Percentiles rank a stretch among this genome's conserved stretches.
Conservation (phyloP, 495 filamentous ascomycete genomes). For the Letharia columbiana region DNA sequence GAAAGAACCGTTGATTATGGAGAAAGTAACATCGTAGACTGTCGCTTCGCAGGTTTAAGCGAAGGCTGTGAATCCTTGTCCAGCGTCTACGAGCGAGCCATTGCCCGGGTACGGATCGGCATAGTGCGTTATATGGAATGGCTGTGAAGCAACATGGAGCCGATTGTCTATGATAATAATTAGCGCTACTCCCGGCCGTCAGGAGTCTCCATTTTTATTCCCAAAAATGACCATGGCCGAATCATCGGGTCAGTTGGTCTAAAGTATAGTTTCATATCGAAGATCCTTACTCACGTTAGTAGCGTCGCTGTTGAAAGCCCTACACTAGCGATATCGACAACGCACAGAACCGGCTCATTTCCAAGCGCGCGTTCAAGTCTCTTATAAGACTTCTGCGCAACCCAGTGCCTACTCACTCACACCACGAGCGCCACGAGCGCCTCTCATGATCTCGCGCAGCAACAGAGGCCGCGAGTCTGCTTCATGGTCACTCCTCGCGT, state of each 20-base stretch:
- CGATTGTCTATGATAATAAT: constrained; percentile 7
- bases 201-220: background rate
- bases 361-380: background rate
- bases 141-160: constrained; percentile 4
- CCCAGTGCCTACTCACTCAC: constrained; percentile 15
- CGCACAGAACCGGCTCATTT: background rate
- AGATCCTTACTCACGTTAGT: constrained; percentile 1
- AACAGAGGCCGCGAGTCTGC: background rate
- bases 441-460: constrained; percentile 13
- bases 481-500: background rate
- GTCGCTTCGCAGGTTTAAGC: constrained; percentile 16
- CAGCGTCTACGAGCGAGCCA: background rate
- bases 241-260: background rate
- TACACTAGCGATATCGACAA: constrained; percentile 11
- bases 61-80: constrained; percentile 13
- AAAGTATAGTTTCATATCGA: background rate
- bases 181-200: background rate
- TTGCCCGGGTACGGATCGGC: background rate
- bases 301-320: constrained; percentile 9
- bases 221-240: constrained; percentile 10
- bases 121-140: constrained; percentile 1
- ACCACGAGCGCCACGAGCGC: constrained; percentile 11
- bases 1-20: constrained; percentile 16
- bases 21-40: constrained; percentile 14
- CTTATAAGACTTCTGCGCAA: background rate